Conservation (phyloP, 1,139 yeast species). For the Candida glucosophila region DNA sequence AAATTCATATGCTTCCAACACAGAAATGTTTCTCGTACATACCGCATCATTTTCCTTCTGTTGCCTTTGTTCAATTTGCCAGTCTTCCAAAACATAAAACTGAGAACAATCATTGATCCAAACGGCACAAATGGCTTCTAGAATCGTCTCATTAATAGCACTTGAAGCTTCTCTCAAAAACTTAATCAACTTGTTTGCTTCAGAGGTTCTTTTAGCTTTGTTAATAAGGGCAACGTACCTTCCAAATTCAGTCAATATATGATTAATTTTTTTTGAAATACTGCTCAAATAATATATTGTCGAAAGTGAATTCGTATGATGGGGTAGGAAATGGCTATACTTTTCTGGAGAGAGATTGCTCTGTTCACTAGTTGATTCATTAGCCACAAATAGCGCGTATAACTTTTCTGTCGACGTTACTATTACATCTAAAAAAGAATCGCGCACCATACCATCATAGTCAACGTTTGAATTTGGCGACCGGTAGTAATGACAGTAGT, state of each 20-base stretch:
- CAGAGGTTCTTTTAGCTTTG: conserved; percentile 21
- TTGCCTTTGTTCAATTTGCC: conserved; percentile 20
- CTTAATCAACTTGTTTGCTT: conserved; percentile 32
- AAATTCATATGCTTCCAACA: conserved; percentile 30
- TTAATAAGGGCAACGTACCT: conserved; percentile 25
- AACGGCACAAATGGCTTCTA: conserved; percentile 38
- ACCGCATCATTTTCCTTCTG: conserved; percentile 11
- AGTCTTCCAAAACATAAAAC: conserved; percentile 35
- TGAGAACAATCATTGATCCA: conserved; percentile 44
- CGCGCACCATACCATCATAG: conserved; percentile 20
- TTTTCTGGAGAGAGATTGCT: conserved; percentile 29
- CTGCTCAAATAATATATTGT: conserved; percentile 27
- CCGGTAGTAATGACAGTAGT: conserved; percentile 27
- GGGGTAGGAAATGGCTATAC: conserved; percentile 32
- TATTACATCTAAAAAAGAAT: conserved; percentile 18
- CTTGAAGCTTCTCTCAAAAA: conserved; percentile 23
- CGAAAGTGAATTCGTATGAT: conserved; percentile 35
- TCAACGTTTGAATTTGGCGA: conserved; percentile 19
- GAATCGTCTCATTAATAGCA: conserved; percentile 28
- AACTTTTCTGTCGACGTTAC: conserved; percentile 19
- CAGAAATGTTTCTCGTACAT: conserved; percentile 27
- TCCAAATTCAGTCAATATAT: conserved; percentile 26
- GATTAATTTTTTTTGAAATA: conserved; percentile 21
- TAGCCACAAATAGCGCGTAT: conserved; percentile 24
- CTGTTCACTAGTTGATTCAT: conserved; percentile 21